Evolutionary conservation across 2,329 filamentous ascomycete genomes (phyloP).

Genomic region (Colletotrichum higginsianum): DNA sequence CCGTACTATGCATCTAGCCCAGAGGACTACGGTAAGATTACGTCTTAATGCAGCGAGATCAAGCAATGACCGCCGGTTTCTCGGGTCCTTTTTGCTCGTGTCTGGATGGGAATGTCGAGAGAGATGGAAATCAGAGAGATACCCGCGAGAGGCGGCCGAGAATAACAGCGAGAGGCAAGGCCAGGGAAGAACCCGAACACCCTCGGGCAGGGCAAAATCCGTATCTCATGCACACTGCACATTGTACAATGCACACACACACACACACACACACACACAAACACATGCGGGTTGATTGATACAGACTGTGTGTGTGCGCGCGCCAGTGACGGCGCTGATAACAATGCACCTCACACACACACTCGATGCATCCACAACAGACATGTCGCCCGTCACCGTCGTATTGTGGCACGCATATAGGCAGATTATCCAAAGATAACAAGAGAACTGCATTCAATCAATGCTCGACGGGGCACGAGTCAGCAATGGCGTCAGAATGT

Average conservation of each 20-base stretch:
- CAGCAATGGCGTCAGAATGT: conserved; percentile 16
- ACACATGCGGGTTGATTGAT: neutral
- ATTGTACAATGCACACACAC: too few relatives aligned
- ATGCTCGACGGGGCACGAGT: conserved; percentile 37
- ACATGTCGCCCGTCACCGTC: neutral
- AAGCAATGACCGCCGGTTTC: conserved; percentile 24
- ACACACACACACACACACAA: too few relatives aligned
- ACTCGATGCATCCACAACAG: neutral
- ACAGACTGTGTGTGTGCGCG: conserved; percentile 2
- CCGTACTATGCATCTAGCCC: neutral
- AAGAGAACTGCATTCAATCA: conserved; percentile 19
- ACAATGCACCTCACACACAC: neutral
- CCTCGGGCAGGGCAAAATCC: neutral
- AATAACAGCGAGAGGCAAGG: conserved; percentile 36
- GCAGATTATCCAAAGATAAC: conserved; percentile 13
- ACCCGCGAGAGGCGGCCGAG: conserved; percentile 35
- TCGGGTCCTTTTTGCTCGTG: neutral
- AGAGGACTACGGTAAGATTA: conserved; percentile 37
- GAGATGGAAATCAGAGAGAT: conserved; percentile 1
- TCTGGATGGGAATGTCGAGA: neutral
- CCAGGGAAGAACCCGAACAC: conserved; percentile 1
- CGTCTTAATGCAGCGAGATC: conserved; percentile 41
- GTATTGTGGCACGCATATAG: neutral
- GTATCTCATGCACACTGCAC: conserved; percentile 1
- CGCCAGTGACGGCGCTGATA: neutral